phyloP scores from a whole-genome alignment of 2,329 filamentous ascomycete species.

The Alternaria incomplexa region DNA sequence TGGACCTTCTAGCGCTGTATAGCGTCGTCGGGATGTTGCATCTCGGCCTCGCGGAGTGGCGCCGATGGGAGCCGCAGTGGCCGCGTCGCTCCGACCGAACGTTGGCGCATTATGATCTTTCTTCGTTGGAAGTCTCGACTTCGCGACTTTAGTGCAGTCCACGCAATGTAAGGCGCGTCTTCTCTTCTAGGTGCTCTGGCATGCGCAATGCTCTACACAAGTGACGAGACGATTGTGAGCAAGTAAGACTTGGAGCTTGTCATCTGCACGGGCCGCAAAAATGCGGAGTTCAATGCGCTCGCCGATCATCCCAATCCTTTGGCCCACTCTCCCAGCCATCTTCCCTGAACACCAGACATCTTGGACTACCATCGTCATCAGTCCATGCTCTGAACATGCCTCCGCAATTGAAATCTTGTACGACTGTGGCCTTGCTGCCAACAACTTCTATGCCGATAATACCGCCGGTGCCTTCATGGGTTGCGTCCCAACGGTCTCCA shows the following conservation, averaged over 20 bases:
- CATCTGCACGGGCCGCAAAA: not conserved
- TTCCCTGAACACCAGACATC: slow-evolving; percentile 66
- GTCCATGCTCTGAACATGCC: slow-evolving; percentile 88
- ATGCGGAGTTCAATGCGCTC: not conserved
- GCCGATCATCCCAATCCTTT: slow-evolving; percentile 3
- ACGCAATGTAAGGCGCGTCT: not conserved
- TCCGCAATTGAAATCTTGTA: slow-evolving; percentile 83
- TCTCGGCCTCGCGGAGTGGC: not conserved
- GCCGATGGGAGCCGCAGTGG: not conserved
- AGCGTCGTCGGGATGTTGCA: not conserved
- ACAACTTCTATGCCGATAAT: slow-evolving; percentile 80
- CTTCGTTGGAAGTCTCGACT: not conserved
- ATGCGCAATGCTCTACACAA: not conserved
- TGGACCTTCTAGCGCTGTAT: not conserved
- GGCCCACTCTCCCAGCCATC: slow-evolving; percentile 36
- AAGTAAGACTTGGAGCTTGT: not conserved
- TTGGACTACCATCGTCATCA: slow-evolving; percentile 64
- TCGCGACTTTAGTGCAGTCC: not conserved
- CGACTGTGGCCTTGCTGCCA: slow-evolving; percentile 61
- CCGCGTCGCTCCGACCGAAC: not conserved
- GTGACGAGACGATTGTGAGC: not conserved
- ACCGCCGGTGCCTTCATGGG: slow-evolving; percentile 81
- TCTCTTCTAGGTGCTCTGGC: not conserved
- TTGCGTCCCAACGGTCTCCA: slow-evolving; percentile 72
- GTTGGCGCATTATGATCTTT: not conserved